These are phyloP conservation scores for Alternaria postmessia DNA, from an alignment of 2,329 filamentous ascomycete genomes.

Conservation along the genomic window DNA sequence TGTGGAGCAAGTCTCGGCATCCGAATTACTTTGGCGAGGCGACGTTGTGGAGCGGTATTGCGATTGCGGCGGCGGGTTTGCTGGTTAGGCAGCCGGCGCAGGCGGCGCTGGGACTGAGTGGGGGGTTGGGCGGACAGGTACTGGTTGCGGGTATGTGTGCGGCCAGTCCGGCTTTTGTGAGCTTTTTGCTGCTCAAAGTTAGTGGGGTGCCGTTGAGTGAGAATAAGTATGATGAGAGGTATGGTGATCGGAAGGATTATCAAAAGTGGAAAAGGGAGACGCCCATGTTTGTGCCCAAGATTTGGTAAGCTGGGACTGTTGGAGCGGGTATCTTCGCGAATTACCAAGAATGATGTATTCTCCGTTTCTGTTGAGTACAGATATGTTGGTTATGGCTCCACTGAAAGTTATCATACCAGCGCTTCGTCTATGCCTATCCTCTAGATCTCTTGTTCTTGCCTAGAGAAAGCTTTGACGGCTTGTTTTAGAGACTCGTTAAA, in stretches of 20 bases:
- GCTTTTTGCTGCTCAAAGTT: slow-evolving; percentile 69
- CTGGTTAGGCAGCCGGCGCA: slow-evolving; percentile 64
- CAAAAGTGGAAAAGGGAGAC: slow-evolving; percentile 73
- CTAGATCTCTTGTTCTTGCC: no score
- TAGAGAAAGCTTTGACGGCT: no score
- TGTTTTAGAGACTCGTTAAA: no score
- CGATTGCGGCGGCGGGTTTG: slow-evolving; percentile 65
- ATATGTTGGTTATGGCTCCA: no score
- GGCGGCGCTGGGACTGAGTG: slow-evolving; percentile 64
- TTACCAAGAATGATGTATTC: fast-evolving
- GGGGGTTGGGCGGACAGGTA: slow-evolving; percentile 51
- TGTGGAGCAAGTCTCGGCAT: slow-evolving; percentile 69
- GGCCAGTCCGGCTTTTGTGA: slow-evolving; percentile 70
- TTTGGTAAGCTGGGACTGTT: slow-evolving; percentile 46
- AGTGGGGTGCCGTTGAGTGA: slow-evolving; percentile 72
- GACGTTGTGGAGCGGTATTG: slow-evolving; percentile 73
- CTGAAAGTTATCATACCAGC: no score
- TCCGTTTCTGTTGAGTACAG: no score
- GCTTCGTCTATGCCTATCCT: no score
- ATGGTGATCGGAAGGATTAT: slow-evolving; percentile 70
- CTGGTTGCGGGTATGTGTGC: slow-evolving; percentile 61
- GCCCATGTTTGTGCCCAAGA: slow-evolving; percentile 69
- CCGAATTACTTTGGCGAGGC: slow-evolving; percentile 79
- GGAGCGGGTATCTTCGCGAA: no score
- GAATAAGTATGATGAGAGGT: slow-evolving; percentile 72